These are phyloP conservation scores for Ganoderma sinense DNA, from an alignment of 1,284 basidiomycete genomes.

Conservation along the genomic window DNA sequence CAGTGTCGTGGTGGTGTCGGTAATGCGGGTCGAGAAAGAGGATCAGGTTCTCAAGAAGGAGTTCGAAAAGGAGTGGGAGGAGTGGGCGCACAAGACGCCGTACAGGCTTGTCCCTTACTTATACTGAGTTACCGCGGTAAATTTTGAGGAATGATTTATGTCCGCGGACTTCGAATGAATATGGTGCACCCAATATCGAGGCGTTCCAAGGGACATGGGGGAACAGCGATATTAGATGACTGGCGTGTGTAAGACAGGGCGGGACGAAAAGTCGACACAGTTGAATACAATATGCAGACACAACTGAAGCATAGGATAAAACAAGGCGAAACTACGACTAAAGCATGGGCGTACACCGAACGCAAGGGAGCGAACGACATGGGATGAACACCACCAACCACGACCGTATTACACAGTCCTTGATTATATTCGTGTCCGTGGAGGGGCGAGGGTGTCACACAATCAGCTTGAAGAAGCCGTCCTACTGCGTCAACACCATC, in stretches of 20 bases:
- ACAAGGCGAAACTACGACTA: background rate
- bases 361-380: background rate
- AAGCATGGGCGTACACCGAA: background rate
- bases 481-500: slow-evolving; percentile 21
- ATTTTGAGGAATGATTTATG: no score
- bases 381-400: background rate
- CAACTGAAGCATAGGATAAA: background rate
- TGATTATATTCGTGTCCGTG: background rate
- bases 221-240: no score
- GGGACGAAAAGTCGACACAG: no score
- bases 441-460: background rate
- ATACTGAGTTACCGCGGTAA: background rate
- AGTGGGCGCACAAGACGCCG: background rate
- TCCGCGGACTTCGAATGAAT: no score
- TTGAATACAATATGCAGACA: no score
- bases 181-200: no score
- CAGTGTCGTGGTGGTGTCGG: no score
- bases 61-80: background rate
- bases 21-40: no score
- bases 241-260: no score
- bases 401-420: background rate
- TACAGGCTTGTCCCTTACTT: background rate
- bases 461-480: background rate
- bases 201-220: no score
- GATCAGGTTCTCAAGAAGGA: no score